Evolutionary conservation across 108 stramenopile species (phyloP).

Genomic region (Phaeodactylum tricornutum): DNA sequence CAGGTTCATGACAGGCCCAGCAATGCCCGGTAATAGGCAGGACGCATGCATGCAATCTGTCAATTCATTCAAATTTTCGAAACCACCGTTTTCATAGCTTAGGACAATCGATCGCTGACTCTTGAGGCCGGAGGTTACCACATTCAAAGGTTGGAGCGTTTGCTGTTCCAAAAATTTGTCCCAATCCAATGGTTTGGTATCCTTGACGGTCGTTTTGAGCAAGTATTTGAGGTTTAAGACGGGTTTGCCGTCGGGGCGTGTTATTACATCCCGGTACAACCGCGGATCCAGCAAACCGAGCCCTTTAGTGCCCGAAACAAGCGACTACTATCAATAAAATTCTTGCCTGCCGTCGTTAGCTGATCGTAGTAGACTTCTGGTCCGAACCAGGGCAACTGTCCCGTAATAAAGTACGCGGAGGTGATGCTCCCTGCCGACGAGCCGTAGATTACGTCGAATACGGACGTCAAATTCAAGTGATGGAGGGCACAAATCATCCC

Average conservation of each 20-base stretch:
- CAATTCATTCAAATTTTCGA: conserved; percentile 64
- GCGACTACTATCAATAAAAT: conserved; percentile 83
- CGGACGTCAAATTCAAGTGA: conserved; percentile 74
- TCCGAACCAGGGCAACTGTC: conserved; percentile 84
- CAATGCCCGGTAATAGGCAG: conserved; percentile 90
- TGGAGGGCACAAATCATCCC: conserved; percentile 88
- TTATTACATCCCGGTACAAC: conserved; percentile 64
- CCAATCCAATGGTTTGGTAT: conserved; percentile 87
- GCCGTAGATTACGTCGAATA: conserved; percentile 90
- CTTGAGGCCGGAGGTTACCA: conserved; percentile 77
- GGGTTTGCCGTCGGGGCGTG: conserved; percentile 65
- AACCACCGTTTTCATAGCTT: conserved; percentile 70
- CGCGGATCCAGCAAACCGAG: conserved; percentile 81
- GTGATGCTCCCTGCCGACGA: conserved; percentile 83
- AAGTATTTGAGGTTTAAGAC: conserved; percentile 86
- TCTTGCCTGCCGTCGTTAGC: conserved; percentile 64
- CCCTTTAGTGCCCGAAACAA: conserved; percentile 75
- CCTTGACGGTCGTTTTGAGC: conserved; percentile 66
- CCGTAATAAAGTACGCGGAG: conserved; percentile 78
- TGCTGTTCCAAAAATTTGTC: conserved; percentile 73
- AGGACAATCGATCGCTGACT: conserved; percentile 62
- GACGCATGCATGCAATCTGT: conserved; percentile 83
- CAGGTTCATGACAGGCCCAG: conserved; percentile 82
- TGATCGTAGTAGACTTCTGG: conserved; percentile 93
- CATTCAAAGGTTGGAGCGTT: conserved; percentile 77